Conservation (phyloP, 768 basidiomycete species). For the Russula sp. region DNA sequence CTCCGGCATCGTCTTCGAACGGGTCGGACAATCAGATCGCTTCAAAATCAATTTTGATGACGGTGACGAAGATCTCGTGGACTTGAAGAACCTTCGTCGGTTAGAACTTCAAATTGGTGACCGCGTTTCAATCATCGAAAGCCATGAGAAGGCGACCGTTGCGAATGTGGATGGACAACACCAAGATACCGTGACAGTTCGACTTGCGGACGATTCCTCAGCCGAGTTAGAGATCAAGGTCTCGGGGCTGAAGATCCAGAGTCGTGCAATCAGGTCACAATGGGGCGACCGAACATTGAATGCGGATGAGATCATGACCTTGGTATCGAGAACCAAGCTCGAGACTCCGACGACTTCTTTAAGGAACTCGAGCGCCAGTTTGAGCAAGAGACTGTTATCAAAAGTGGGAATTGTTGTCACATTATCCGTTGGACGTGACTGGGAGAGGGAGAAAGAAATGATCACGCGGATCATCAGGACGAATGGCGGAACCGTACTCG, state of each 20-base stretch:
- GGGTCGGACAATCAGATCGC: constrained; percentile 33
- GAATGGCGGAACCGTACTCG: constrained; percentile 56
- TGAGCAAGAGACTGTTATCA: constrained; percentile 36
- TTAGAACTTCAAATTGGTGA: constrained; percentile 55
- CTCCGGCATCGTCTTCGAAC: constrained; percentile 51
- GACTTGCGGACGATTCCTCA: constrained; percentile 34
- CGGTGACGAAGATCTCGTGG: constrained; percentile 45
- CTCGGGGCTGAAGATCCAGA: constrained; percentile 48
- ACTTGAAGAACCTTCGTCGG: constrained; percentile 51
- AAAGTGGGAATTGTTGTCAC: constrained; percentile 62
- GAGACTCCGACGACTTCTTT: constrained; percentile 53
- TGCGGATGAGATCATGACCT: constrained; percentile 44
- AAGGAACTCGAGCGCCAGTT: constrained; percentile 43
- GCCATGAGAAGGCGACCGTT: constrained; percentile 34
- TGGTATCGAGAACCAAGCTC: constrained; percentile 39
- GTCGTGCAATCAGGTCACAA: constrained; percentile 46
- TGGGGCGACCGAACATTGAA: constrained; percentile 56
- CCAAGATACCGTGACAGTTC: constrained; percentile 28
- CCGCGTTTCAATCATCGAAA: constrained; percentile 45
- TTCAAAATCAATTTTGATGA: constrained; percentile 71
- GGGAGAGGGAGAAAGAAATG: constrained; percentile 43
- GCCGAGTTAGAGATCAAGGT: constrained; percentile 43
- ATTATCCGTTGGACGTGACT: constrained; percentile 41
- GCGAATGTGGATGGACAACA: constrained; percentile 37
- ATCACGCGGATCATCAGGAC: constrained; percentile 46